These are phyloP conservation scores for Lactarius pseudohatsudake DNA, from an alignment of 768 basidiomycete genomes.

Conservation along the genomic window DNA sequence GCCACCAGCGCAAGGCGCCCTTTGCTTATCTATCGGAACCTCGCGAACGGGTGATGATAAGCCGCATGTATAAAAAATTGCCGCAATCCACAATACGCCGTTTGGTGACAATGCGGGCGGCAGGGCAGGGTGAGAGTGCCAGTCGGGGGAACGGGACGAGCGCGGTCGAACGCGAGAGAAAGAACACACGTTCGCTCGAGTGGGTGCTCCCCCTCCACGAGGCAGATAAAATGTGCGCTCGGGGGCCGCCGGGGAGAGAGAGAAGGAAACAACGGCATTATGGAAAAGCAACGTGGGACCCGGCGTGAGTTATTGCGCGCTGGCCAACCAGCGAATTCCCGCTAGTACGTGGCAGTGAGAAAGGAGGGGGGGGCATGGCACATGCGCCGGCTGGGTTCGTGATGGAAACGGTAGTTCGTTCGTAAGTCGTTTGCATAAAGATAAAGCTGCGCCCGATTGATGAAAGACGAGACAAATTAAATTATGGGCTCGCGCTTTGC, in stretches of 20 bases:
- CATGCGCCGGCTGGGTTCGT: background rate
- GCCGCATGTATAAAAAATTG: background rate
- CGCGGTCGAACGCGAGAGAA: background rate
- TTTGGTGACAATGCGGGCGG: conserved; percentile 16
- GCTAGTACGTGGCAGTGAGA: conserved; percentile 1
- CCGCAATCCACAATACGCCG: conserved; percentile 8
- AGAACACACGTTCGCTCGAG: conserved; percentile 5
- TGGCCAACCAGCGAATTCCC: conserved; percentile 16
- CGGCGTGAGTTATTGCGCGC: background rate
- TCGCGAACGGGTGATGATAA: conserved; percentile 2
- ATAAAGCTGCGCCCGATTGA: background rate
- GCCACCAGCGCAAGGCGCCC: background rate
- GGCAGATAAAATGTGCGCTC: conserved; percentile 2
- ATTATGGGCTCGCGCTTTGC: background rate
- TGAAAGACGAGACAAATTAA: conserved; percentile 2
- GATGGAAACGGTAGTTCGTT: background rate
- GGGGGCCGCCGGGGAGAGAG: background rate
- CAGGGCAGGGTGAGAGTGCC: background rate
- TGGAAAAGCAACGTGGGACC: conserved; percentile 11
- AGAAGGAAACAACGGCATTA: background rate
- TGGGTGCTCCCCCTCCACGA: conserved; percentile 5
- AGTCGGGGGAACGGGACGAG: background rate
- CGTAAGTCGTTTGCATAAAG: background rate
- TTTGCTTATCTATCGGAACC: conserved; percentile 11
- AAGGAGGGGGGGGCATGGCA: background rate